phyloP scores from a whole-genome alignment of 805 yeast species.

The Ogataea henricii region DNA sequence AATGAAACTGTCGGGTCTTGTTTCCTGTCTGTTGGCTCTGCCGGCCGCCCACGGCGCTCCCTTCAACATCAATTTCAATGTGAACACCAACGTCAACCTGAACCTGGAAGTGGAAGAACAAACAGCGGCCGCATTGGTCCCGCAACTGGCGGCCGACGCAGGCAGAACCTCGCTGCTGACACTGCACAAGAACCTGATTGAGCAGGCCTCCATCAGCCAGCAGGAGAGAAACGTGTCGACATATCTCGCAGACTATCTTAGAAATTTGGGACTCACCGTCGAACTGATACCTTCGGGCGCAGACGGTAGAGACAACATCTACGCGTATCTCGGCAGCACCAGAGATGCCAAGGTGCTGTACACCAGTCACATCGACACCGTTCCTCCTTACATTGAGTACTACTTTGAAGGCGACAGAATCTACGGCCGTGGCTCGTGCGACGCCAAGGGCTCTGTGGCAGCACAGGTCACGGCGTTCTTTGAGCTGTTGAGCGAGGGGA shows the following conservation, averaged over 20 bases:
- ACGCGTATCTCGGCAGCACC: conserved; percentile 51
- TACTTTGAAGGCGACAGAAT: conserved; percentile 48
- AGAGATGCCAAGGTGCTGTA: conserved; percentile 52
- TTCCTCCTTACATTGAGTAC: conserved; percentile 65
- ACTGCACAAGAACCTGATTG: conserved; percentile 39
- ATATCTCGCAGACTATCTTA: conserved; percentile 43
- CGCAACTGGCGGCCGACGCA: background rate
- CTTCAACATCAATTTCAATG: conserved; percentile 12
- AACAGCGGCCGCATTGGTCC: background rate
- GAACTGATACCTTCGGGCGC: conserved; percentile 42
- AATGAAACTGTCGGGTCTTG: background rate
- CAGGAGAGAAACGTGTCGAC: conserved; percentile 40
- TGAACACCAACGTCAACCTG: conserved; percentile 10
- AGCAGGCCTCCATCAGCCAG: conserved; percentile 38
- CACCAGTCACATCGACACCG: conserved; percentile 72
- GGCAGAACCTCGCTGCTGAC: conserved; percentile 21
- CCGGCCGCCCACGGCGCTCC: conserved; percentile 3
- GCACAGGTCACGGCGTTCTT: conserved; percentile 57
- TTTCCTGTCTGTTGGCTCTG: background rate
- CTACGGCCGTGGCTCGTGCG: conserved; percentile 68
- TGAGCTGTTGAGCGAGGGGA: conserved; percentile 43
- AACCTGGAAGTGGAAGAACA: conserved; percentile 5
- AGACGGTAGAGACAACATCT: conserved; percentile 49
- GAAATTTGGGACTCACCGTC: conserved; percentile 50
- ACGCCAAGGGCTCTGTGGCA: conserved; percentile 73